Percentiles rank a stretch among this genome's conserved stretches.
phyloP scores from a whole-genome alignment of 352 stramenopile species.

The Globisporangium orthogonon region DNA sequence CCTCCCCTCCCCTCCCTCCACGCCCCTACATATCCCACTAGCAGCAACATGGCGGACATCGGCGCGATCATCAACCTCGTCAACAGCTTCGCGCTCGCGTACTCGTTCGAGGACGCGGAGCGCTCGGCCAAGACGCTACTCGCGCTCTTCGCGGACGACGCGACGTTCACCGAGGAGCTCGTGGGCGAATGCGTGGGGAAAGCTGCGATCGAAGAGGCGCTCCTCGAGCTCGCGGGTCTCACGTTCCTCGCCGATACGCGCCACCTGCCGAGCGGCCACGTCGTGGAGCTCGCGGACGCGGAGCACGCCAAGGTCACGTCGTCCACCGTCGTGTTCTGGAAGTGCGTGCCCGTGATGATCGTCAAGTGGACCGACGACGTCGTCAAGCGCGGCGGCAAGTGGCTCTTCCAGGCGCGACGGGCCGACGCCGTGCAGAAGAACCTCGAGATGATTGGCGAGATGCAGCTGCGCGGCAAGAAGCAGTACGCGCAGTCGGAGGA shows the following conservation, averaged over 20 bases:
- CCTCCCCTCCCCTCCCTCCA: not conserved
- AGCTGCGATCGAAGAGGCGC: slow-evolving; percentile 62
- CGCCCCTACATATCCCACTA: not conserved
- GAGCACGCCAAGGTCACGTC: slow-evolving; percentile 49
- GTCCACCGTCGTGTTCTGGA: slow-evolving; percentile 78
- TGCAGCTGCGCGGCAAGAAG: slow-evolving; percentile 87
- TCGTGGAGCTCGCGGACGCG: slow-evolving; percentile 55
- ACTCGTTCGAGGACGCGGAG: slow-evolving; percentile 74
- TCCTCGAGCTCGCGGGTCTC: slow-evolving; percentile 62
- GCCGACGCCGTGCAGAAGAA: slow-evolving; percentile 85
- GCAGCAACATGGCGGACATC: slow-evolving; percentile 49
- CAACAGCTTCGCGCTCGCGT: slow-evolving; percentile 74
- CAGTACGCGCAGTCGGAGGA: slow-evolving; percentile 64
- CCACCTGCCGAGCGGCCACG: slow-evolving; percentile 76
- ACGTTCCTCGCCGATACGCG: slow-evolving; percentile 80
- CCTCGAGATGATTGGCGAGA: slow-evolving; percentile 85
- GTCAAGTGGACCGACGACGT: slow-evolving; percentile 77
- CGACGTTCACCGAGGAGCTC: slow-evolving; percentile 71
- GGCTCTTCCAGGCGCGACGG: slow-evolving; percentile 65
- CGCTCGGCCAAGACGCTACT: slow-evolving; percentile 63
- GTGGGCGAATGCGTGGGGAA: slow-evolving; percentile 56
- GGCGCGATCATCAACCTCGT: slow-evolving; percentile 80
- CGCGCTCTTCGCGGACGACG: slow-evolving; percentile 66
- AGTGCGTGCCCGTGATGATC: slow-evolving; percentile 80
- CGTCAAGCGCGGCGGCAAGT: slow-evolving; percentile 66